Conservation (phyloP, 352 stramenopile species). For the Elongisporangium undulatum region DNA sequence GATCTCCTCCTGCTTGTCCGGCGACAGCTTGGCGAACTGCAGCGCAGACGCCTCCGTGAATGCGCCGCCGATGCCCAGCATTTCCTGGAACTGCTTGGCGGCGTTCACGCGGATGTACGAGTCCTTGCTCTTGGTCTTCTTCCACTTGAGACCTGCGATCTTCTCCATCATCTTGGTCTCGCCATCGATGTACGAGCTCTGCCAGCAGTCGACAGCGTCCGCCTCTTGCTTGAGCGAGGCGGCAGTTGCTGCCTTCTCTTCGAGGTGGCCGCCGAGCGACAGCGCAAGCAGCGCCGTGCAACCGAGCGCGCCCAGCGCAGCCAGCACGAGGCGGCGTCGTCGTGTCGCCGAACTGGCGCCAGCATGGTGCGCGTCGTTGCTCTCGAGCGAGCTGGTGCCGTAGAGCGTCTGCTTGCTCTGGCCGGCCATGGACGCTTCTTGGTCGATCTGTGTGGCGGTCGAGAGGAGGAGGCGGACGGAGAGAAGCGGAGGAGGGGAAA, state of each 20-base stretch:
- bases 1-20: conserved; percentile 76
- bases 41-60: conserved; percentile 91
- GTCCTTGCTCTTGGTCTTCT: conserved; percentile 7
- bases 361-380: conserved; percentile 9
- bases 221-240: background rate
- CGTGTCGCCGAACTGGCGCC: conserved; percentile 5
- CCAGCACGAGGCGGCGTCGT: conserved; percentile 14
- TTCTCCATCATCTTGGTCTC: conserved; percentile 65
- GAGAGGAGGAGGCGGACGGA: background rate
- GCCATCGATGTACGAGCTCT: conserved; percentile 61
- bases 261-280: conserved; percentile 4
- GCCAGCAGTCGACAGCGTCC: conserved; percentile 37
- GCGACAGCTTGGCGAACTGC: conserved; percentile 81
- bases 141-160: conserved; percentile 42
- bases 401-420: conserved; percentile 13
- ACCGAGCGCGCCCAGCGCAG: conserved; percentile 19
- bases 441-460: background rate
- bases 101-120: conserved; percentile 56
- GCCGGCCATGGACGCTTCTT: background rate
- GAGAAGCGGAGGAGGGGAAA: background rate
- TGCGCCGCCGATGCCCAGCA: conserved; percentile 89
- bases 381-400: conserved; percentile 21
- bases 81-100: conserved; percentile 59
- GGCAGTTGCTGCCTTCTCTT: background rate
- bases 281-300: conserved; percentile 22